Evolutionary conservation across 192 early-diverging fungal genomes (phyloP).

Genomic region (Backusella parvicylindrica): DNA sequence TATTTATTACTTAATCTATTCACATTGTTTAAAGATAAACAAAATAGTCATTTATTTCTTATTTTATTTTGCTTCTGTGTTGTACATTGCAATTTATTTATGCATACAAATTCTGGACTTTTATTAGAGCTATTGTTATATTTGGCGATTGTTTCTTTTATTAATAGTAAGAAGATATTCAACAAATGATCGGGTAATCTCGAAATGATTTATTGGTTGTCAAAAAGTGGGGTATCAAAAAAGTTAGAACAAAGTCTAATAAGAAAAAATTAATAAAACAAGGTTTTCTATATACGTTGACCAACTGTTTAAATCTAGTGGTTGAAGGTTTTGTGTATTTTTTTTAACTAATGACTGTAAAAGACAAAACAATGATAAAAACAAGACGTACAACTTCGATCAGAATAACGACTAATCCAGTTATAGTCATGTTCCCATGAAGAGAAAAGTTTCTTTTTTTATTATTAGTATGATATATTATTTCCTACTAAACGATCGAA

Average conservation of each 20-base stretch:
- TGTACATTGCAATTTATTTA: neutral
- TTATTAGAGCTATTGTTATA: conserved; percentile 1
- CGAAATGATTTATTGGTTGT: neutral
- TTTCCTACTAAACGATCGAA: neutral
- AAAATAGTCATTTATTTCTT: neutral
- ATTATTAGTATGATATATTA: neutral
- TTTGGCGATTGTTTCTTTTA: neutral
- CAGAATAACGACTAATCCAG: neutral
- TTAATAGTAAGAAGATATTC: neutral
- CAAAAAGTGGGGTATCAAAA: neutral
- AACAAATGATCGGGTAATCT: neutral
- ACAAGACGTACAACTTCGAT: neutral
- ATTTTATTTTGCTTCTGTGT: neutral
- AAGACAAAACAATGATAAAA: neutral
- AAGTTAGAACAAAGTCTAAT: neutral
- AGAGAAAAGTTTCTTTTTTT: neutral
- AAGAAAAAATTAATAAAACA: neutral
- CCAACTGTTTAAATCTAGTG: neutral
- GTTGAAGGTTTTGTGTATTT: neutral
- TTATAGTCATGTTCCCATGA: neutral
- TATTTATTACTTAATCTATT: neutral
- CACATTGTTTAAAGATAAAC: neutral
- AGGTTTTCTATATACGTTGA: neutral
- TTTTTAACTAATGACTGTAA: neutral
- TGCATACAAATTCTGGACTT: neutral